Base-by-base conservation (phyloP, 129 eudicot species). In the Erigeron canadensis region DNA sequence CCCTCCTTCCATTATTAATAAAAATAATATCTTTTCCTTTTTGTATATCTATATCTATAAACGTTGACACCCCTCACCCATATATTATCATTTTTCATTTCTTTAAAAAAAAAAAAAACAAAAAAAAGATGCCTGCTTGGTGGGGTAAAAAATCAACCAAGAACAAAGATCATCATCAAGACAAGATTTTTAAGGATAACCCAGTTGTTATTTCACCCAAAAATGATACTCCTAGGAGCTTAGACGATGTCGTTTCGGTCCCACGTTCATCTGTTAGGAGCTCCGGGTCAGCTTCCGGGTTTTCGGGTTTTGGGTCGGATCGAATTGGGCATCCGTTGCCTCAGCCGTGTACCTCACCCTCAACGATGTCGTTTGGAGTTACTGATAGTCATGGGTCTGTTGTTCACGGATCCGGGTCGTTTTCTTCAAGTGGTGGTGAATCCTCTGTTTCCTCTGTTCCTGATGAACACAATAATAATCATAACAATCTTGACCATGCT, bases 91-190 rank as follows among this genome's bases (percentile, higher is more conserved):
- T 28, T 58, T 58, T 58, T 18, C 5, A 22, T 28, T 12, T 34
- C 17, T 59, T 28, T 18, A 23, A 23, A 10, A 8, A 0, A 19
- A 15, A 58, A 5, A 22, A 8, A 23, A 58, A 5, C 21, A 58
- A n/a, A 9, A 39, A 69, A 55, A 73, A 46, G 48, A 91, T 92
- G 98, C 98, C 95, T 34, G 80, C 88, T 47, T 92, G 98, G 98
- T 92, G 95, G 95, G 75, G 86, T 4, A 81, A 71, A 68, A 92
- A 84, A 73, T 77, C 95, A 13, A 40, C 83, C 38, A 88, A 82
- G 76, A 85, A 50, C 81, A 92, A 76, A 80, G 89, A 77, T 42
- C 63, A 65, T 9, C 53, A 70, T 51, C 62, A 71, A 48, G 39
- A 74, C 3, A 65, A 77, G 44, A 63, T 34, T 10, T 18, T 56